Base-by-base conservation (phyloP, 352 stramenopile genomes). In the Phytophthora multivora region DNA sequence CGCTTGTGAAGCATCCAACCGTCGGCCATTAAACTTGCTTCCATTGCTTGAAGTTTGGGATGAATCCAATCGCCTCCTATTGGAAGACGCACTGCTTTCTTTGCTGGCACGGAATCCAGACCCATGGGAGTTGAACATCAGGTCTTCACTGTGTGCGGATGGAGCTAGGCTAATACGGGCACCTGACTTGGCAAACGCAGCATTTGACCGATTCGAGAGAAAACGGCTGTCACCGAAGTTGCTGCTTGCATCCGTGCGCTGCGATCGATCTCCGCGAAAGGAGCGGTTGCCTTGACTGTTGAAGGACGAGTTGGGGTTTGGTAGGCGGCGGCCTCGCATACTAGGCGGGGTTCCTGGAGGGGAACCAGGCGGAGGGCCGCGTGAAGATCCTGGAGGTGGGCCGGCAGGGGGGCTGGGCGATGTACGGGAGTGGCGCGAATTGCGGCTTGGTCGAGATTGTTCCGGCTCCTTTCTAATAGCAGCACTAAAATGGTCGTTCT, bases 301-400 rank as follows among this genome's bases (percentile, higher is more conserved):
- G 13, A 53, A 51, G 1, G 46, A 56, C 19, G 45, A 28, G n/a
- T 62, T 59, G 6, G 52, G 40, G 19, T 58, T 51, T 19, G 56
- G 66, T 12, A 61, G n/a, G 0, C 41, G 50, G 55, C 56, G 62
- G 1, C 53, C 54, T 36, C 64, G 57, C 59, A 69, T 59, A 23
- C 59, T 72, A 45, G 57, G 68, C 23, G 63, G 63, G 15, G 58
- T 64, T 21, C 63, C 63, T 15, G 68, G 68, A 3, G 68, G 68
- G 10, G 68, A 73, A 21, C 39, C 55, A 40, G 58, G 63, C 8
- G 63, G 39, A 18, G 51, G 41, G 1, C 47, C 42, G 21, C 12
- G 31, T 11, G 45, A 23, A 48, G 63, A 67, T 43, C 35, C 30
- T 21, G 51, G 51, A 25, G 51, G 35, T 1, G 49, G 33, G 9